Base-by-base conservation (phyloP, 1,284 basidiomycete species). In the Heterobasidion annosum region DNA sequence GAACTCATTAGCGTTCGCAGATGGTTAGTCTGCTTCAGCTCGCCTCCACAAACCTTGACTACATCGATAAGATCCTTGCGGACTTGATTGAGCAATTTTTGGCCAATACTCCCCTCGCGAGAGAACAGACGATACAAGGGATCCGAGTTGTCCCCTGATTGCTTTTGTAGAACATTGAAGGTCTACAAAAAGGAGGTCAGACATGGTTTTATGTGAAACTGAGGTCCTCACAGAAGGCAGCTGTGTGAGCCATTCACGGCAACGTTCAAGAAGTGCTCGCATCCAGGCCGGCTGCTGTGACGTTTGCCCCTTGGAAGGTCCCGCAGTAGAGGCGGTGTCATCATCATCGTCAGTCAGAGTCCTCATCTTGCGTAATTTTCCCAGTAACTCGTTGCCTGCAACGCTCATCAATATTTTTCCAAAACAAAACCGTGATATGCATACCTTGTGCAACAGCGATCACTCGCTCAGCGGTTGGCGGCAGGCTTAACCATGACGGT, bases 21-120 rank as follows among this genome's bases (percentile, higher is more conserved):
- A 65, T 96, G 92, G 67, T 97, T 98, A 1, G 94, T 97, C 70
- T 96, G 95, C 74, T 96, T 97, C 55, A 93, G 72, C 59, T 81
- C 81, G 54, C 93, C 94, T 59, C 84, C 78, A 69, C 92, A 95
- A 47, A 96, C 91, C 63, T 84, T 82, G 59, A 88, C 79, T 34
- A 97, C 82, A 61, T 93, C 87, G 12, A 73, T 70, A 25, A 98
- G 79, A 65, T 97, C 95, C 64, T 76, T 82, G 56, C 84, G 79
- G 56, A 98, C 88, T 58, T 86, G 83, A 12, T 73, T 72, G 13
- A 97, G 76, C 7, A 98, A 77, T 61, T 81, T 88, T 60, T 75
- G 75, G 6, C 91, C 93, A 52, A 93, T 88, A 34, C 71, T 73
- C n/a, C 84, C 83, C 69, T 98, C 94, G n/a, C 94, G 83, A 62